Conservation (phyloP, 768 basidiomycete species). For the Macrolepiota dolichaula region DNA sequence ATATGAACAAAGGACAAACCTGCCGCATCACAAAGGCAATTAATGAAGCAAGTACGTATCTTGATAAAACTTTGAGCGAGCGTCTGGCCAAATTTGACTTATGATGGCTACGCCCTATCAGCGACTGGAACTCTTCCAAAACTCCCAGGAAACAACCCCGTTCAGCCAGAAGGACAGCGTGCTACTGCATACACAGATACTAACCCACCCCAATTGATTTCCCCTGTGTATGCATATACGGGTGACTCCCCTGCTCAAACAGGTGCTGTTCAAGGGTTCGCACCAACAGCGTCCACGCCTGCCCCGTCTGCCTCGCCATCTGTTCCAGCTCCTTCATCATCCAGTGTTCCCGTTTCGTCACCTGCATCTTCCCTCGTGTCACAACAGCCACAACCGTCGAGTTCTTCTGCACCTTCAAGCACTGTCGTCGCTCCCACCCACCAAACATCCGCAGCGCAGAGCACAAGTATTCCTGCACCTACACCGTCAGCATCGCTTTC, state of each 20-base stretch:
- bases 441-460: not conserved
- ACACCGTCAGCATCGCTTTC: not conserved
- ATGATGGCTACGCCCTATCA: constrained; percentile 16
- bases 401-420: not conserved
- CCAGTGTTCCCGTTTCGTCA: not conserved
- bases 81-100: not conserved
- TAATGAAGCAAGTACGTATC: constrained; percentile 40
- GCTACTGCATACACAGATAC: constrained; percentile 31
- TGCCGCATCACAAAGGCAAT: constrained; percentile 46
- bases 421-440: not conserved
- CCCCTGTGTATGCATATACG: constrained; percentile 46
- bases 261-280: constrained; percentile 21
- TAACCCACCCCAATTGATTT: constrained; percentile 35
- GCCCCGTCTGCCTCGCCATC: not conserved
- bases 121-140: constrained; percentile 42
- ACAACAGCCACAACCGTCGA: not conserved
- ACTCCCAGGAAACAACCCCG: constrained; percentile 55
- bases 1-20: constrained; percentile 32
- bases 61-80: not conserved
- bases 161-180: constrained; percentile 31
- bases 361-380: not conserved
- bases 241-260: constrained; percentile 34
- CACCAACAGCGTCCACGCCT: constrained; percentile 12
- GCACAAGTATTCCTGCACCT: not conserved
- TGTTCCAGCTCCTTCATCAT: not conserved